A percentile compares a stretch with the other conserved stretches of the same genome.
These are phyloP conservation scores for Talaromyces trachyspermus DNA, from an alignment of 495 filamentous ascomycete species.

Conservation along the genomic window DNA sequence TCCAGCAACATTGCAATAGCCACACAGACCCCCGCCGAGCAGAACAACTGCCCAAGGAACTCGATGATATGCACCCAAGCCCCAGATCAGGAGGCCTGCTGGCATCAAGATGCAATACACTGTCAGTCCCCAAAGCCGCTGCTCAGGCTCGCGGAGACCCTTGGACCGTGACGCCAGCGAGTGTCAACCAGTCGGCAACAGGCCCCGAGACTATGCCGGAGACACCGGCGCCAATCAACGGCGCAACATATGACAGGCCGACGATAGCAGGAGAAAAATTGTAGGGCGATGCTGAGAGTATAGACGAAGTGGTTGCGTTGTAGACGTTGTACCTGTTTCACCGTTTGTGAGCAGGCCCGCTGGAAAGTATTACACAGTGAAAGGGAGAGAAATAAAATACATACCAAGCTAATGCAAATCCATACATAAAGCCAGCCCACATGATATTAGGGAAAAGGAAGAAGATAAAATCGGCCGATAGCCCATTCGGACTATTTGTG, in stretches of 20 bases:
- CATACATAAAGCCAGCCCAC: constrained; percentile 10
- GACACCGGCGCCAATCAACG: constrained; percentile 5
- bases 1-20: constrained; percentile 28
- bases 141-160: constrained; percentile 30
- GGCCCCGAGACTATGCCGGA: constrained; percentile 1
- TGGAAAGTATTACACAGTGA: not conserved
- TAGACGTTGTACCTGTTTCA: constrained; percentile 7
- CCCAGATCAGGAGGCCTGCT: constrained; percentile 27
- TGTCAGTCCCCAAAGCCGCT: constrained; percentile 17
- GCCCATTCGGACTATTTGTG: constrained; percentile 4
- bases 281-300: not conserved
- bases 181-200: constrained; percentile 16
- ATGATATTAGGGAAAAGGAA: constrained; percentile 7
- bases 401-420: constrained; percentile 7
- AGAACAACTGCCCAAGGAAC: constrained; percentile 26
- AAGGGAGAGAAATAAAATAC: not conserved
- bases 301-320: constrained; percentile 7
- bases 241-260: constrained; percentile 7
- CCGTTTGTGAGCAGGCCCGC: not conserved
- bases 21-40: constrained; percentile 23
- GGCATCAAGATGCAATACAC: constrained; percentile 22
- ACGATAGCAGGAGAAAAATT: constrained; percentile 7
- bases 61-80: constrained; percentile 24
- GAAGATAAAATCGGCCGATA: constrained; percentile 9
- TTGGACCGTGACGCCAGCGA: constrained; percentile 21